phyloP scores from a whole-genome alignment of 2,329 filamentous ascomycete species.

The Phyllosticta ampelicida region DNA sequence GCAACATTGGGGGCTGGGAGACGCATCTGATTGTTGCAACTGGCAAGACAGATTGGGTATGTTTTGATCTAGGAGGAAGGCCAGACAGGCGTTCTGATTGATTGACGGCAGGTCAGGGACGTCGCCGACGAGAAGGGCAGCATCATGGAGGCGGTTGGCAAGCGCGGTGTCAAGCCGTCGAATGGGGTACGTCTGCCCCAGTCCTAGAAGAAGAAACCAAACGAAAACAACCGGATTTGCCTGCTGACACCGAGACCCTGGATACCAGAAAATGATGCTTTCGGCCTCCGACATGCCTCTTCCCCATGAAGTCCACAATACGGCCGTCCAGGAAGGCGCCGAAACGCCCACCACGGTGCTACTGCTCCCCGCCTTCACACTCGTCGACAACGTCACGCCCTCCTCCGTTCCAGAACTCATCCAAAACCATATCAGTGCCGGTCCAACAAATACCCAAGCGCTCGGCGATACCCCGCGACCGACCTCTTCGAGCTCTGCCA shows the following conservation, averaged over 20 bases:
- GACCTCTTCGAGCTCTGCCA: background rate
- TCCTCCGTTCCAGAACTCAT: slow-evolving; percentile 62
- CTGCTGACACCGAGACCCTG: background rate
- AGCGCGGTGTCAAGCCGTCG: slow-evolving; percentile 44
- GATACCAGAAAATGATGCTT: slow-evolving; percentile 64
- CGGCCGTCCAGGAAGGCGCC: slow-evolving; percentile 42
- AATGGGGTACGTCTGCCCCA: slow-evolving; percentile 51
- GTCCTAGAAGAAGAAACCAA: background rate
- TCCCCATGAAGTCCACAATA: slow-evolving; percentile 46
- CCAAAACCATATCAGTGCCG: slow-evolving; percentile 54
- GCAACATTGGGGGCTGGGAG: slow-evolving; percentile 73
- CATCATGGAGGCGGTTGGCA: slow-evolving; percentile 44
- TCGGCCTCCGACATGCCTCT: slow-evolving; percentile 86
- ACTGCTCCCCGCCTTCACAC: slow-evolving; percentile 72
- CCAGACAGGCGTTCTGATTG: slow-evolving; percentile 12
- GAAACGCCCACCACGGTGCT: slow-evolving; percentile 54
- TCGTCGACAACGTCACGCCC: slow-evolving; percentile 76
- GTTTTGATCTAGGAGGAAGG: slow-evolving; percentile 36
- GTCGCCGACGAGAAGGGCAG: slow-evolving; percentile 62
- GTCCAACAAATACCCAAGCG: slow-evolving; percentile 63
- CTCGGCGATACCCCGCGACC: slow-evolving; percentile 28
- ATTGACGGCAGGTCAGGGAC: slow-evolving; percentile 13
- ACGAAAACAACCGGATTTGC: background rate
- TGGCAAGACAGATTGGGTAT: slow-evolving; percentile 91
- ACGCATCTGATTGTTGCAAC: slow-evolving; percentile 88